A percentile compares a stretch with the other conserved stretches of the same genome.
Conservation (phyloP, 371 early-diverging fungal genomes). For the Syncephalis plumigaleata region DNA sequence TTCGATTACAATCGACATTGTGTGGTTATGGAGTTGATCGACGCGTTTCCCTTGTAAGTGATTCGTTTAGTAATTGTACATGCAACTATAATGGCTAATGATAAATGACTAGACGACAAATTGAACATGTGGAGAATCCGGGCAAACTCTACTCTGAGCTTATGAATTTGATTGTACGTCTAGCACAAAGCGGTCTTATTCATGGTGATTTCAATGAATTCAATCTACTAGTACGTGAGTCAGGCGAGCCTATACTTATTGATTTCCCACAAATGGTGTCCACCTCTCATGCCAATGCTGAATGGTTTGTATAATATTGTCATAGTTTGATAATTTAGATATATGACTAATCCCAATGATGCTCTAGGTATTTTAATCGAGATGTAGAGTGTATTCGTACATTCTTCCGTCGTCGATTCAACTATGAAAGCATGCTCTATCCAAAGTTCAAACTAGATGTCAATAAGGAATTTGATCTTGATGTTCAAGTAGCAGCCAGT, state of each 20-base stretch:
- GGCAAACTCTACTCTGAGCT: slow-evolving; percentile 84
- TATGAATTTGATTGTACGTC: slow-evolving; percentile 87
- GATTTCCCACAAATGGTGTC: slow-evolving; percentile 99
- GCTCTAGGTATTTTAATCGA: slow-evolving; percentile 89
- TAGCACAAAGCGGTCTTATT: slow-evolving; percentile 92
- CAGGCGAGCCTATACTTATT: slow-evolving; percentile 77
- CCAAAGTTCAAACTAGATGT: slow-evolving; percentile 76
- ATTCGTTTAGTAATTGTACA: neutral
- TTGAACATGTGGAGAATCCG: slow-evolving; percentile 67
- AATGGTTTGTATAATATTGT: slow-evolving; percentile 34
- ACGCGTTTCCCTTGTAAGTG: slow-evolving; percentile 77
- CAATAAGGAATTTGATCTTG: slow-evolving; percentile 71
- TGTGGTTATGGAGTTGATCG: slow-evolving; percentile 93
- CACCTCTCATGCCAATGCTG: slow-evolving; percentile 85
- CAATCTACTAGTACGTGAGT: slow-evolving; percentile 85
- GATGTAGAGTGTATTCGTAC: slow-evolving; percentile 95
- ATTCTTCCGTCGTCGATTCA: slow-evolving; percentile 82
- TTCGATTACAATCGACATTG: slow-evolving; percentile 92
- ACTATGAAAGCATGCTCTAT: slow-evolving; percentile 75
- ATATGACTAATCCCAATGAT: too few relatives aligned
- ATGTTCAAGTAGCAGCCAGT: slow-evolving; percentile 89
- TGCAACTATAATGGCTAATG: neutral
- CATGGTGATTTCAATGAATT: slow-evolving; percentile 99
- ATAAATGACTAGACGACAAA: slow-evolving; percentile 43
- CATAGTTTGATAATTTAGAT: too few relatives aligned